A percentile compares a stretch with the other conserved stretches of the same genome.
phyloP scores from a whole-genome alignment of 441 rosid genomes.

The Aquilaria agallochum region DNA sequence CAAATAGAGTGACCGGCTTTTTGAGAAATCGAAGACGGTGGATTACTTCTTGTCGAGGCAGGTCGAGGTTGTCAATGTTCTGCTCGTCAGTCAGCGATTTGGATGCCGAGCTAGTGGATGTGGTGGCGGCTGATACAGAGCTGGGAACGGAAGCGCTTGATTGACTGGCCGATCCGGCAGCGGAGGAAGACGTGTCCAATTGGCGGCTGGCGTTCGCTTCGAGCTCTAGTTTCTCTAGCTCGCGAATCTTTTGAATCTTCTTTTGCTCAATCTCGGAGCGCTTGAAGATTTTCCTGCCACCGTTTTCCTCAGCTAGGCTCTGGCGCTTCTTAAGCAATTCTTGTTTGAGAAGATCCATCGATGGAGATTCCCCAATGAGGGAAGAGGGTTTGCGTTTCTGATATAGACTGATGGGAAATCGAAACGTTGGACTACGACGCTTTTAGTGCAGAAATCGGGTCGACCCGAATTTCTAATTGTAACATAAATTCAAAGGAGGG shows the following conservation, averaged over 20 bases:
- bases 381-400: too few species aligned
- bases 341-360: constrained; percentile 66
- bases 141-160: constrained; percentile 19
- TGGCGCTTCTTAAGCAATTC: constrained; percentile 69
- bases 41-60: constrained; percentile 74
- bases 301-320: constrained; percentile 51
- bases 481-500: too few species aligned
- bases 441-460: too few species aligned
- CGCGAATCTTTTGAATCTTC: constrained; percentile 72
- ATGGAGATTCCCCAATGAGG: constrained; percentile 3
- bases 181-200: constrained; percentile 15
- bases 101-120: constrained; percentile 33
- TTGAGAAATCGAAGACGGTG: constrained; percentile 79
- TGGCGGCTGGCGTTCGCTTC: constrained; percentile 63
- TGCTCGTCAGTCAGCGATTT: constrained; percentile 66
- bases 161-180: constrained; percentile 10
- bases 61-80: constrained; percentile 62
- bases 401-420: too few species aligned
- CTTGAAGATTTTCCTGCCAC: constrained; percentile 70
- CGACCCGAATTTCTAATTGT: too few species aligned
- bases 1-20: constrained; percentile 81
- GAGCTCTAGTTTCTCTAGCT: constrained; percentile 63
- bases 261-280: constrained; percentile 80
- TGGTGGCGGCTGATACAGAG: constrained; percentile 25
- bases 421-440: too few species aligned